Percentiles rank a stretch among this genome's conserved stretches.
Conservation (phyloP, 78 protist species). For the Emiliania huxleyi region DNA sequence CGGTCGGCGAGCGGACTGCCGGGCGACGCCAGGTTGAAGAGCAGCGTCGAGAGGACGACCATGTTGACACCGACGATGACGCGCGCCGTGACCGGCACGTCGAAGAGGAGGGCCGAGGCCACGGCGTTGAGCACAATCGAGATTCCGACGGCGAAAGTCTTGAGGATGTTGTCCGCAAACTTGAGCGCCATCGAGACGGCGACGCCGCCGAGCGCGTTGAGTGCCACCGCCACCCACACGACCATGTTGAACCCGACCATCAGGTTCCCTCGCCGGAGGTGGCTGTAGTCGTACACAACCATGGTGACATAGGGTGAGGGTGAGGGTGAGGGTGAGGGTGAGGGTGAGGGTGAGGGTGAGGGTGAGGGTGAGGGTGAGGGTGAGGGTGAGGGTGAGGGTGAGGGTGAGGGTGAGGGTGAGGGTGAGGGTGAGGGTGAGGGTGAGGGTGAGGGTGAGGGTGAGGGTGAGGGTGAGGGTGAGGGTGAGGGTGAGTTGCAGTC, state of each 20-base stretch:
- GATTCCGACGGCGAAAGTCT: slow-evolving; percentile 1
- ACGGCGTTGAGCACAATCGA: neutral
- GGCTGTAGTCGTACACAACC: neutral
- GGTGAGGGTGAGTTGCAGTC: too few species aligned
- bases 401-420: too few species aligned
- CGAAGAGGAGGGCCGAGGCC: neutral
- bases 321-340: too few species aligned
- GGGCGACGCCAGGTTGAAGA: neutral
- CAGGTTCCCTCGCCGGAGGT: neutral
- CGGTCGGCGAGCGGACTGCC: too few species aligned
- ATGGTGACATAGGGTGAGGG: too few species aligned
- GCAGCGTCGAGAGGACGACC: neutral
- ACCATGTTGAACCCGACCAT: neutral
- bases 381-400: too few species aligned
- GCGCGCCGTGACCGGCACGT: neutral
- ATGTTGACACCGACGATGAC: neutral
- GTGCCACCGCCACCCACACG: neutral
- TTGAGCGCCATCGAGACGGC: slow-evolving; percentile 23
- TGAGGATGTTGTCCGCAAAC: slow-evolving; percentile 12
- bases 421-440: too few species aligned
- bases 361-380: too few species aligned
- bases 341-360: too few species aligned
- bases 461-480: too few species aligned
- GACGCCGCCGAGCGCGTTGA: neutral
- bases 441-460: too few species aligned